Evolutionary conservation across 768 basidiomycete genomes (phyloP).

Genomic region (Arthromyces matolae): DNA sequence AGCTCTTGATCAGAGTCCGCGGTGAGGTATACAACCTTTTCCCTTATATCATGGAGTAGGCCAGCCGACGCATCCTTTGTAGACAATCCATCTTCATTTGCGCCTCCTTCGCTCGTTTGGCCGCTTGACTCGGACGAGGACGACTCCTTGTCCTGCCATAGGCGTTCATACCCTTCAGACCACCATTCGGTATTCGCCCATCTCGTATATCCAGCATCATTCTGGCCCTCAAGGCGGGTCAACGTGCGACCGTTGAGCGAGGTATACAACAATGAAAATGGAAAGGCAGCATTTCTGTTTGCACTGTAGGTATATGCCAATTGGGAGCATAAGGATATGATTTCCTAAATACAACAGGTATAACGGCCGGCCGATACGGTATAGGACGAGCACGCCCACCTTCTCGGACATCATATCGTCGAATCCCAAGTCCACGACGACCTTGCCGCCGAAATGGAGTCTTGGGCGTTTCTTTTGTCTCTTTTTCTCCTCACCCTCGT

Average conservation of each 20-base stretch:
- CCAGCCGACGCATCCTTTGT: not conserved
- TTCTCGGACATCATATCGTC: slow-evolving; percentile 93
- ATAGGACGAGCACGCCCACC: slow-evolving; percentile 42
- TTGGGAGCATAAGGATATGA: slow-evolving; percentile 85
- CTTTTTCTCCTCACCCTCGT: slow-evolving; percentile 39
- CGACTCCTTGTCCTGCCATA: slow-evolving; percentile 48
- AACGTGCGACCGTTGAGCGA: slow-evolving; percentile 72
- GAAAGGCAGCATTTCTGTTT: slow-evolving; percentile 68
- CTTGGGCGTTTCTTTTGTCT: slow-evolving; percentile 39
- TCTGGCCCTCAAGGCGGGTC: slow-evolving; percentile 59
- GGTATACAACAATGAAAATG: slow-evolving; percentile 77
- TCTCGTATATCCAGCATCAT: slow-evolving; percentile 65
- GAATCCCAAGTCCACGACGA: slow-evolving; percentile 87
- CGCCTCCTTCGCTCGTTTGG: not conserved
- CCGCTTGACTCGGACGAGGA: not conserved
- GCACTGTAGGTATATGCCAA: slow-evolving; percentile 88
- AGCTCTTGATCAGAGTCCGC: slow-evolving; percentile 90
- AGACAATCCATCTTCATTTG: not conserved
- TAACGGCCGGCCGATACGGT: slow-evolving; percentile 13
- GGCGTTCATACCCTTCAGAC: slow-evolving; percentile 64
- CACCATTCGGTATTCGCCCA: slow-evolving; percentile 88
- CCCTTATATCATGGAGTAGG: slow-evolving; percentile 26
- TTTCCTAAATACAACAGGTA: slow-evolving; percentile 57
- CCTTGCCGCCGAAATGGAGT: slow-evolving; percentile 53
- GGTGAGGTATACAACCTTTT: slow-evolving; percentile 83